A percentile compares a stretch with the other conserved stretches of the same genome.
Evolutionary conservation across 2,329 filamentous ascomycete species (phyloP).

Genomic region (Trichophaea hybrida): DNA sequence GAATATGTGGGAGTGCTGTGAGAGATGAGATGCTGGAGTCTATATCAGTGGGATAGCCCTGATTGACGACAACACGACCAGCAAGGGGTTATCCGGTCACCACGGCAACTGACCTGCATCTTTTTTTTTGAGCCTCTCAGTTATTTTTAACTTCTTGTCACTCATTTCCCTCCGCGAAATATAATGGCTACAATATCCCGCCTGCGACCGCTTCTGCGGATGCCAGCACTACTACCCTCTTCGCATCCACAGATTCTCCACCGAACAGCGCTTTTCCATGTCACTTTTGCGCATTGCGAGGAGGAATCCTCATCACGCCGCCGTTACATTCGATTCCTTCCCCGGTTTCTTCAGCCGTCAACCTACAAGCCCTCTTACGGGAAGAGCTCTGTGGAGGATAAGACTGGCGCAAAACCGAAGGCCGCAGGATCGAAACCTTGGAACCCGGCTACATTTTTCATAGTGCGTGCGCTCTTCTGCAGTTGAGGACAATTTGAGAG

Average conservation of each 20-base stretch:
- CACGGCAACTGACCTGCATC: too few species aligned
- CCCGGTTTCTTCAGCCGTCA: not conserved
- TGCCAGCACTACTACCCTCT: not conserved
- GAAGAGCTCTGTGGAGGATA: too few species aligned
- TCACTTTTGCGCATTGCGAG: not conserved
- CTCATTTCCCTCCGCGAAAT: not conserved
- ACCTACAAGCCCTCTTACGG: not conserved
- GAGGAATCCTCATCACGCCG: not conserved
- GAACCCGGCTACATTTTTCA: conserved; percentile 73
- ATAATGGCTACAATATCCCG: not conserved
- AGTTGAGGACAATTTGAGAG: not conserved
- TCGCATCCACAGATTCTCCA: not conserved
- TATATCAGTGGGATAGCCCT: not conserved
- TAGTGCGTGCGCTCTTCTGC: conserved; percentile 33
- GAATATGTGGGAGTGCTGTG: not conserved
- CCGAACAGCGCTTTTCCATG: not conserved
- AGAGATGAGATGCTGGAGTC: not conserved
- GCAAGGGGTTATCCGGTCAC: too few species aligned
- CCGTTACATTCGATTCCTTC: conserved; percentile 2
- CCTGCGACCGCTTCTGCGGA: not conserved
- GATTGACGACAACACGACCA: too few species aligned
- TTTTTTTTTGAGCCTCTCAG: too few species aligned
- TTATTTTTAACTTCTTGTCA: too few species aligned
- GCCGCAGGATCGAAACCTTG: conserved; percentile 43
- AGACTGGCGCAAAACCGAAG: not conserved